These are phyloP conservation scores for Zymoseptoria tritici DNA, from an alignment of 2,329 filamentous ascomycete species.

Conservation along the genomic window DNA sequence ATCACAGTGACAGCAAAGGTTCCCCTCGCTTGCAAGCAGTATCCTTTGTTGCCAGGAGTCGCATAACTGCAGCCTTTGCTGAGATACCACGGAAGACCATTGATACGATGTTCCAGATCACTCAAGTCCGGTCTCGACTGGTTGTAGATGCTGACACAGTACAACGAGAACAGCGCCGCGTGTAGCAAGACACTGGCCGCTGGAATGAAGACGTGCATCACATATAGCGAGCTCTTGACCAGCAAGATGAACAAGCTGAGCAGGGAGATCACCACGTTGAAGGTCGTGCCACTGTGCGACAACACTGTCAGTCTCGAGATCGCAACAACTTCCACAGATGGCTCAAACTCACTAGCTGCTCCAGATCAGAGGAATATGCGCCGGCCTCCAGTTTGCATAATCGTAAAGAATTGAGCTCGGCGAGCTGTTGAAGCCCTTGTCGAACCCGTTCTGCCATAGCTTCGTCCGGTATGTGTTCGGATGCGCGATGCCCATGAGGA, in stretches of 20 bases:
- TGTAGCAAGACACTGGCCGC: conserved; percentile 55
- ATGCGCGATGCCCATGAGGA: conserved; percentile 65
- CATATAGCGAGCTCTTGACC: conserved; percentile 59
- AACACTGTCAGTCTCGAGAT: conserved; percentile 4
- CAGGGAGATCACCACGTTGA: conserved; percentile 69
- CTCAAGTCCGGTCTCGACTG: conserved; percentile 67
- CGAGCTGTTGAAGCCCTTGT: conserved; percentile 66
- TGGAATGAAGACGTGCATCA: conserved; percentile 65
- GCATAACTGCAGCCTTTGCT: conserved; percentile 53
- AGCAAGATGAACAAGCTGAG: conserved; percentile 69
- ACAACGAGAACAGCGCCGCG: conserved; percentile 52
- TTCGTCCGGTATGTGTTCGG: conserved; percentile 65
- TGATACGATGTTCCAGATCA: conserved; percentile 55
- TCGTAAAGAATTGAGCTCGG: conserved; percentile 63
- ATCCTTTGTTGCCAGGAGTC: conserved; percentile 44
- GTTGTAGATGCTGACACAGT: conserved; percentile 58
- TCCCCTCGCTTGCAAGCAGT: conserved; percentile 62
- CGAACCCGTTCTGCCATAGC: conserved; percentile 65
- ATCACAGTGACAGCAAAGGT: conserved; percentile 57
- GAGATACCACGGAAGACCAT: conserved; percentile 66
- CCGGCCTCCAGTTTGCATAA: conserved; percentile 61
- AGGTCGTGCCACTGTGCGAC: conserved; percentile 57
- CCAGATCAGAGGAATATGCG: conserved; percentile 63
- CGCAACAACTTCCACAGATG: not conserved
- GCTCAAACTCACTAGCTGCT: conserved; percentile 56